phyloP scores from a whole-genome alignment of 192 early-diverging fungal genomes.

The Phycomyces blakesleeanus region DNA sequence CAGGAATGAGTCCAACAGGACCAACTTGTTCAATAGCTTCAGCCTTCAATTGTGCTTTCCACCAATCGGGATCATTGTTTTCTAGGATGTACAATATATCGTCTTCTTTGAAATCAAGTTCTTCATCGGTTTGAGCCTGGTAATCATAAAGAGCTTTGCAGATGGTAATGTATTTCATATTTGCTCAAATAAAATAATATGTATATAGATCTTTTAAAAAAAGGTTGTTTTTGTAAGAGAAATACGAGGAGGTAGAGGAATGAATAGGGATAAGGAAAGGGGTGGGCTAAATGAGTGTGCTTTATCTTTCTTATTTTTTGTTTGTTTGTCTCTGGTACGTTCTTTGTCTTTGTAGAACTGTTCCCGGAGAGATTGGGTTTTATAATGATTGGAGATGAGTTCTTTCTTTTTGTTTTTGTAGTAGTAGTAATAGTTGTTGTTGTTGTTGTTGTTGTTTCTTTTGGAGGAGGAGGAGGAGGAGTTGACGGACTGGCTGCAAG shows the following conservation, averaged over 20 bases:
- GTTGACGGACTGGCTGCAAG: no score
- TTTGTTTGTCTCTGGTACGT: no score
- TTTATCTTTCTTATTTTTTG: background rate
- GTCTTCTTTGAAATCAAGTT: conserved; percentile 82
- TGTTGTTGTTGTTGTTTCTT: no score
- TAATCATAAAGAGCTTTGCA: conserved; percentile 89
- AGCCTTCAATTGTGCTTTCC: conserved; percentile 72
- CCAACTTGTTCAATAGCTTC: conserved; percentile 39
- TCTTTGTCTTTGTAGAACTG: background rate
- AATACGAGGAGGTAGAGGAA: no score
- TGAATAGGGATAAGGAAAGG: no score
- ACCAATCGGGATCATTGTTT: conserved; percentile 90
- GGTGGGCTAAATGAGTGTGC: conserved; percentile 3
- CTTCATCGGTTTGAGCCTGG: conserved; percentile 78
- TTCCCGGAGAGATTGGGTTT: no score
- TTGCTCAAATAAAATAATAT: conserved; percentile 6
- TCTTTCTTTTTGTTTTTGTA: no score
- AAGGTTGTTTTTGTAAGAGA: no score
- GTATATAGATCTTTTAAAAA: no score
- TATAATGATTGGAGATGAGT: no score
- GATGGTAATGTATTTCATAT: conserved; percentile 48
- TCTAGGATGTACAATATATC: conserved; percentile 86
- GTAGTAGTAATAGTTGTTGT: no score
- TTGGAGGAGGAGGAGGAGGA: no score
- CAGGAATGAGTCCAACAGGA: conserved; percentile 80